Evolutionary conservation across 345 rosid genomes (phyloP).

Genomic region (Jatropha curcas): DNA sequence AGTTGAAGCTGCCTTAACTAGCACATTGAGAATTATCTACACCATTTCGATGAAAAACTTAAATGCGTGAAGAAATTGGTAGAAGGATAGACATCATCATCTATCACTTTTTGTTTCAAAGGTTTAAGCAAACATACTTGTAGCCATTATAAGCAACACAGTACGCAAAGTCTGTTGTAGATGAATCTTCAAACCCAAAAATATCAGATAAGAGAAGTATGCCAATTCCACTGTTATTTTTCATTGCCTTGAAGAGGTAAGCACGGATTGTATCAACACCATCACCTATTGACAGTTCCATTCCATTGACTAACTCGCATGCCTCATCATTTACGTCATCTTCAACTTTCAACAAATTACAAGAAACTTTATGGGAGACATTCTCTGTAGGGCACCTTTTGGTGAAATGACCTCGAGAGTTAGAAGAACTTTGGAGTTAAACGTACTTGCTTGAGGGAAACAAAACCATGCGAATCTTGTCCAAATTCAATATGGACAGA

Average conservation of each 20-base stretch:
- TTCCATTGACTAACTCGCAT: conserved; percentile 71
- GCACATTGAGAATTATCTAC: background rate
- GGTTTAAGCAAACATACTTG: conserved; percentile 56
- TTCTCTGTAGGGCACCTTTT: conserved; percentile 17
- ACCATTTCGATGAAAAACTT: background rate
- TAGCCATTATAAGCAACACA: conserved; percentile 85
- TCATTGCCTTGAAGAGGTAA: conserved; percentile 75
- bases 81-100: background rate
- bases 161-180: conserved; percentile 82
- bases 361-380: conserved; percentile 18
- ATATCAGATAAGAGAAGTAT: conserved; percentile 67
- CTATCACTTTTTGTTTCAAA: background rate
- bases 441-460: no score
- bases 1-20: background rate
- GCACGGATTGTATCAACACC: conserved; percentile 56
- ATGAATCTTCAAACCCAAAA: conserved; percentile 77
- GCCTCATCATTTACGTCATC: conserved; percentile 53
- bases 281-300: conserved; percentile 60
- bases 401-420: no score
- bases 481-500: no score
- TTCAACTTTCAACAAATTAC: conserved; percentile 43
- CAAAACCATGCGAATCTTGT: no score
- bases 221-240: conserved; percentile 79
- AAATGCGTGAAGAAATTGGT: background rate
- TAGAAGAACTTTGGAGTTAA: no score